Evolutionary conservation across 805 yeast genomes (phyloP), one percentile per base, ranked within the genome.

Genomic region (Vanderwaltozyma polyspora): DNA sequence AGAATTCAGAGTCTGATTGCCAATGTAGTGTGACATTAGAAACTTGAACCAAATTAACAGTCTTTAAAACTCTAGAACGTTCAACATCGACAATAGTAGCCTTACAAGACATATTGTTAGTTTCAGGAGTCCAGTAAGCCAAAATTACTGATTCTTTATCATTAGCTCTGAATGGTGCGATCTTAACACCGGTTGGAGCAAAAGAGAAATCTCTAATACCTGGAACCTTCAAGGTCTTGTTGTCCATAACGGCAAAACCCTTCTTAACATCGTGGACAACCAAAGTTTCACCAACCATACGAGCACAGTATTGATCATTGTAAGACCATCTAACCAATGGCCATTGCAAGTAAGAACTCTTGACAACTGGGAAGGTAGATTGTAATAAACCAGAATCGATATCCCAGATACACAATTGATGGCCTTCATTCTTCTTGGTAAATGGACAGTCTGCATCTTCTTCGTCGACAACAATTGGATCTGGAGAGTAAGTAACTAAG

Each of bases 111-210:
- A 87, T 95, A 62, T 91, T 89, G 43, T 70, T 60, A 35, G 76
- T 65, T 66, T 91, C 99, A 36, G 99, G 99, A 31, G 95, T 86
- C 98, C 98, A 91, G 67, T 79, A 91, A 22, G 94, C 77, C 46
- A 91, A 69, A 24, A 86, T 64, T 48, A 78, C 78, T 37, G 77
- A 76, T 35, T 70, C 70, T 28, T 66, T 69, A 38, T 68, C 74
- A 26, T 57, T 64, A 38, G 64, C 69, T 46, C 65, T 71, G 35
- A 74, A 62, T 38, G 70, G 72, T 29, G 75, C 72, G 36, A 83
- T 67, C 47, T 72, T 67, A 34, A 85, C 82, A 46, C 83, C 81
- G 17, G 85, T 78, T 40, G 99, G 98, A 19, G 96, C 86, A 73
- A 89, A 91, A 59, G 85, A 93, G 52, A 91, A 91, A 60, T 87